phyloP scores from a whole-genome alignment of 2,329 filamentous ascomycete genomes.

The Aspergillus felis region DNA sequence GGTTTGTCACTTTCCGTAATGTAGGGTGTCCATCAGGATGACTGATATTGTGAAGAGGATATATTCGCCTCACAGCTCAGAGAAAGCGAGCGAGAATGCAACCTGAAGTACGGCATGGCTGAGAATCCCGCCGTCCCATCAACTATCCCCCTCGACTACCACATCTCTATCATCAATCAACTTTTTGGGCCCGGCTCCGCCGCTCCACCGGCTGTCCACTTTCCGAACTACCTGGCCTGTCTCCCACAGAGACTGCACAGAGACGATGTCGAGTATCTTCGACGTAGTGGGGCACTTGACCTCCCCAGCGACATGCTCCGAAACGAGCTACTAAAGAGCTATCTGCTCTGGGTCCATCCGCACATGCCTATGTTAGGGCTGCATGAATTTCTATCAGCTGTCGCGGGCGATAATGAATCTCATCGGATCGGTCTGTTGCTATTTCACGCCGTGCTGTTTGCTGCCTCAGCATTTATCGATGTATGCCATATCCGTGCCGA shows the following conservation, averaged over 20 bases:
- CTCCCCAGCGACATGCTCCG: constrained; percentile 2
- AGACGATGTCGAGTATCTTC: constrained; percentile 3
- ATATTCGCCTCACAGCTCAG: constrained; percentile 3
- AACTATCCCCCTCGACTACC: constrained; percentile 4
- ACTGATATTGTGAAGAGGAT: background rate
- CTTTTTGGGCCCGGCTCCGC: constrained; percentile 1
- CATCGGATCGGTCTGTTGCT: constrained; percentile 4
- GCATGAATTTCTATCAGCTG: constrained; percentile 1
- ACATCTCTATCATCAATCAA: constrained; percentile 5
- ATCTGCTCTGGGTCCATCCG: constrained; percentile 6
- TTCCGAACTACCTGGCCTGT: constrained; percentile 1
- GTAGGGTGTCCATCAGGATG: background rate
- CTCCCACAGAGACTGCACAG: constrained; percentile 1
- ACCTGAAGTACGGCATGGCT: background rate
- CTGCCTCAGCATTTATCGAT: constrained; percentile 4
- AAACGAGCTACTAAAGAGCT: constrained; percentile 2
- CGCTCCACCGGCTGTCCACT: background rate
- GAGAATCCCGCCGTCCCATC: background rate
- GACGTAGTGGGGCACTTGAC: constrained; percentile 1
- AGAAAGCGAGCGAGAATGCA: background rate
- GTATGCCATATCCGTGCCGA: constrained; percentile 1
- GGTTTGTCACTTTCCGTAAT: background rate
- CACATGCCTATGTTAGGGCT: constrained; percentile 4
- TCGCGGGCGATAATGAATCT: background rate
- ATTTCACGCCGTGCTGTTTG: constrained; percentile 10